Evolutionary conservation across 352 stramenopile genomes (phyloP), one percentile per base, ranked within the genome.

Genomic region (Thraustochytrium sp.): DNA sequence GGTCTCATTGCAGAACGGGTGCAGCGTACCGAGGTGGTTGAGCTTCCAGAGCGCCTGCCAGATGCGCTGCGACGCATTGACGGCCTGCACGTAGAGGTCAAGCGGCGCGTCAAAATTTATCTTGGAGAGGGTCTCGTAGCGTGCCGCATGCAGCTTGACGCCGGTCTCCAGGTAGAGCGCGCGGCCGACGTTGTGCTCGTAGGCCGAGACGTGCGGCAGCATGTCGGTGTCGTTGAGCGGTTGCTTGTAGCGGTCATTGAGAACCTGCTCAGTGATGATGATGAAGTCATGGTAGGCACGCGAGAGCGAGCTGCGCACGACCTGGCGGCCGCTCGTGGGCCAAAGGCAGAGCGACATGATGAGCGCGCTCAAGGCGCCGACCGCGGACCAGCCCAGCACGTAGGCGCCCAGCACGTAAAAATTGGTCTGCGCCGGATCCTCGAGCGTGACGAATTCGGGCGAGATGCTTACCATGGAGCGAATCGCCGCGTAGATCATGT

Each of bases 21-120:
- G 68, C 21, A 80, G 3, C 4, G 44, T 42, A 13, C n/a, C n/a
- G n/a, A 80, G 31, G 51, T 80, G 46, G 38, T 80, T 46, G 23
- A 80, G 68, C 42, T 80, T 80, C 44, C 42, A 72, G 18, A 80
- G 68, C 23, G 34, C 76, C 9, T 53, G 68, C 68, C 68, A 80
- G 18, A 80, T 63, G 5, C 40, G 23, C 49, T 80, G 31, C 40
- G 68, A 46, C 26, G 1, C 9, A n/a, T 80, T 53, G n/a, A 80
- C 68, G 18, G 68, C 68, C 48, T 46, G 3, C 11, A 64, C 34
- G 31, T 80, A 80, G 13, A 55, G 48, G 9, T 38, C 23, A 51
- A 34, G 18, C 16, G 48, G 34, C 42, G 68, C 68, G 53, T 80
- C 68, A 65, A 80, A 80, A 26, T 80, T 80, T 0, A 80, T 34